A percentile compares a stretch with the other conserved stretches of the same genome.
Conservation (phyloP, 1,284 basidiomycete genomes). For the Cutaneotrichosporon sp. region DNA sequence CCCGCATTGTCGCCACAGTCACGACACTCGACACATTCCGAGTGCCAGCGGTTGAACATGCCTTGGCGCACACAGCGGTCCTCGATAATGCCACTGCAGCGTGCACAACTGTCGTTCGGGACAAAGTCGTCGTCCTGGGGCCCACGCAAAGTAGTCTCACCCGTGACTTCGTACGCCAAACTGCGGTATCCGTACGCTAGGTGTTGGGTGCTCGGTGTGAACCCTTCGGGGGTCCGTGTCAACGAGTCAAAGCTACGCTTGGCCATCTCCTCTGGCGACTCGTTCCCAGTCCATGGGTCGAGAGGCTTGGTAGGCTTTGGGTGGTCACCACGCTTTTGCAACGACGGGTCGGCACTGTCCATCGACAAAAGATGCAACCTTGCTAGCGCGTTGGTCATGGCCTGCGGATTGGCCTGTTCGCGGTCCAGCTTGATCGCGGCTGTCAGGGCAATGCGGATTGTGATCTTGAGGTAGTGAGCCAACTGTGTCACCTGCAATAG, state of each 20-base stretch:
- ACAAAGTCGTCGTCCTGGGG: conserved; percentile 41
- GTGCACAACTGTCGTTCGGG: conserved; percentile 76
- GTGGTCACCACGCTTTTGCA: conserved; percentile 52
- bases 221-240: conserved; percentile 40
- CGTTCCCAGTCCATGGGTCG: conserved; percentile 17
- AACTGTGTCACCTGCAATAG: conserved; percentile 96
- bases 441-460: conserved; percentile 95
- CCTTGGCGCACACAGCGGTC: conserved; percentile 93
- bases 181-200: conserved; percentile 75
- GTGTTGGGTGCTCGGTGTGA: conserved; percentile 67
- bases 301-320: conserved; percentile 15
- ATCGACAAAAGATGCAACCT: conserved; percentile 86
- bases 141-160: conserved; percentile 69
- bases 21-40: conserved; percentile 78
- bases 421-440: conserved; percentile 92
- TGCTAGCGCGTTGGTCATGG: conserved; percentile 84
- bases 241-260: conserved; percentile 40
- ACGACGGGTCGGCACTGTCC: conserved; percentile 74
- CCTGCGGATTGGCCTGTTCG: conserved; percentile 73
- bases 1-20: conserved; percentile 74
- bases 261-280: conserved; percentile 35
- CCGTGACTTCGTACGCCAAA: conserved; percentile 72
- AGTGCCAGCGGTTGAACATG: conserved; percentile 94
- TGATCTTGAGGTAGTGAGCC: conserved; percentile 98
- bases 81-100: conserved; percentile 85